Evolutionary conservation across 163 green algal species (phyloP), one percentile per base, ranked within the genome.

Genomic region (Chlamydomonas reinhardtii): DNA sequence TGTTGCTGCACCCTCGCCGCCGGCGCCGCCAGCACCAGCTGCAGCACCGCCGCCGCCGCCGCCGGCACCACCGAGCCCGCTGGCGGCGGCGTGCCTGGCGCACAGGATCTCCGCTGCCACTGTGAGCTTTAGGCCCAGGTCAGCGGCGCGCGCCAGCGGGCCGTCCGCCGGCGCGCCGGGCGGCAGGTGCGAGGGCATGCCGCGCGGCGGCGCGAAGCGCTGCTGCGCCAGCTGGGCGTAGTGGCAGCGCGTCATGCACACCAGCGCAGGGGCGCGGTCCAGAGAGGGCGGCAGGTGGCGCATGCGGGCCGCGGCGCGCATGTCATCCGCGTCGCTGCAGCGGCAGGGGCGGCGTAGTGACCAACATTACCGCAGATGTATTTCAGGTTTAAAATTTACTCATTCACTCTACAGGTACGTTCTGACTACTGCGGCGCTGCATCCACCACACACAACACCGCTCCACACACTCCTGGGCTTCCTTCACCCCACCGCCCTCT

Each of bases 201-300:
- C 88, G 0, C 79, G 68, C 0, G 96, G 93, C 3, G 93, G 72
- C 17, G 89, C 82, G 75, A 95, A 98, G 29, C 92, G 86, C 85
- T 96, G 92, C 87, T 96, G 89, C 72, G 83, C 78, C 83, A 98
- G 88, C 91, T 98, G 96, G 0, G 96, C 96, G 73, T 97, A 98
- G 70, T 96, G 89, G 87, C 92, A 97, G 56, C 95, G 87, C 86
- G 89, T 96, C 80, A 98, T 93, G 25, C 74, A 83, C 20, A 97
- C 89, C 27, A 92, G 83, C 15, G 68, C 59, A 0, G 75, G 76
- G 17, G 93, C 87, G 37, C 94, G 75, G 56, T 65, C 35, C 35
- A 80, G 71, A n/a, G 35, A 34, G 2, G 91, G 83, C 1, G 94
- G 92, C 71, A 97, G 96, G 68, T 85, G 37, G 0, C 66, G 29